These are phyloP conservation scores for Backusella australiensis DNA, from an alignment of 192 early-diverging fungal genomes.

Conservation along the genomic window DNA sequence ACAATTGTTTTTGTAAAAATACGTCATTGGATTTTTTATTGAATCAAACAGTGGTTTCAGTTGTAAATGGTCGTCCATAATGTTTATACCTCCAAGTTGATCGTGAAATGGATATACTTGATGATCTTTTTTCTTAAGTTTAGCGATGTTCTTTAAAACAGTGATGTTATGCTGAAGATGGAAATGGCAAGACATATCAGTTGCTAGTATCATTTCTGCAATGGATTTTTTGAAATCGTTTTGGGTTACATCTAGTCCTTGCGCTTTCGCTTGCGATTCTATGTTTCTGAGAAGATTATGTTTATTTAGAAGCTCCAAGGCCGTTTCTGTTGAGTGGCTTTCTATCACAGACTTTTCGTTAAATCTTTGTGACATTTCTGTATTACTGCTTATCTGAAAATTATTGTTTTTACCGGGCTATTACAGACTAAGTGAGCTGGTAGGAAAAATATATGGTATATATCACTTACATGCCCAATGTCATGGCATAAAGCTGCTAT, in stretches of 20 bases:
- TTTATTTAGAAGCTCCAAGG: slow-evolving; percentile 68
- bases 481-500: slow-evolving; percentile 90
- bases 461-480: slow-evolving; percentile 68
- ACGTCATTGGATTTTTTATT: background rate
- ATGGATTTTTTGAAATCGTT: slow-evolving; percentile 43
- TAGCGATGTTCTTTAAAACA: slow-evolving; percentile 35
- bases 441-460: slow-evolving; percentile 4
- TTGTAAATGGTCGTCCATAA: background rate
- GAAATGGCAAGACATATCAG: slow-evolving; percentile 92
- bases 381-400: slow-evolving; percentile 83
- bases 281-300: slow-evolving; percentile 67
- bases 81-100: background rate
- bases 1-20: background rate
- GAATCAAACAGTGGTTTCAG: background rate
- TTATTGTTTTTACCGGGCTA: slow-evolving; percentile 92
- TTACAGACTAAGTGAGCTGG: slow-evolving; percentile 16
- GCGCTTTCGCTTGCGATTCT: slow-evolving; percentile 40
- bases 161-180: slow-evolving; percentile 51
- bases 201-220: slow-evolving; percentile 77
- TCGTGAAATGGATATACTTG: too few species aligned
- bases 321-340: slow-evolving; percentile 74
- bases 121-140: background rate
- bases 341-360: slow-evolving; percentile 84
- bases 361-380: slow-evolving; percentile 69
- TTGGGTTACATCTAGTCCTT: slow-evolving; percentile 48